Base-by-base conservation (phyloP, 2,329 filamentous ascomycete species). In the Myriosclerotinia curreyana region DNA sequence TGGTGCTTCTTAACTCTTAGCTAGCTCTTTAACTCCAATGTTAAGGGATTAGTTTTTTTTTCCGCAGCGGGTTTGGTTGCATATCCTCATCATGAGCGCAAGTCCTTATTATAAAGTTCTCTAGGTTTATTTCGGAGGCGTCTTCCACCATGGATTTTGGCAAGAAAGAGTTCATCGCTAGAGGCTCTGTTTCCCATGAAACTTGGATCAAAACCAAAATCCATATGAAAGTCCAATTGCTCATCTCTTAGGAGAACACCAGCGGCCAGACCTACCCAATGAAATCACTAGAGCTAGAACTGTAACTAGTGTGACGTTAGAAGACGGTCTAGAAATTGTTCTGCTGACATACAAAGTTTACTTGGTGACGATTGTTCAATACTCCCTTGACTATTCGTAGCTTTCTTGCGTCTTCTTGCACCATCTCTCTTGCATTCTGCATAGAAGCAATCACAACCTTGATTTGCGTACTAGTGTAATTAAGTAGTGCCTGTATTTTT, bases 341-440 rank as follows among this genome's bases (percentile, higher is more conserved):
- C 9, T 49, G 34, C 3, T 38, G 25, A 63, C 52, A 49, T 63
- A 63, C 60, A 52, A 38, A 63, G 52, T 36, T 63, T 52, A 49
- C 58, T 63, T 36, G 51, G 53, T 36, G 60, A 44, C 8, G 31
- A 46, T 49, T 55, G 36, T 22, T 31, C 48, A 48, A 46, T 15
- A 40, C 22, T 34, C 20, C 40, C 42, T 25, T 49, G 63, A 22
- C n/a, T 48, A 28, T 53, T 51, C 17, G 52, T 53, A 15, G 28
- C 49, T 46, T 67, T 68, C 44, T 69, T 69, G 25, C 71, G 68
- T 51, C 71, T 68, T 44, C 71, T 66, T 20, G 71, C 66, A 44
- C 73, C 73, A 25, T 72, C 73, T 22, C 73, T 68, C 56, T 68
- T 71, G 46, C 73, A 73, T 49, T 69, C 68, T 2, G 69, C 69